phyloP scores from a whole-genome alignment of 2,329 filamentous ascomycete species.

The Phaeophleospora eucalypticola region DNA sequence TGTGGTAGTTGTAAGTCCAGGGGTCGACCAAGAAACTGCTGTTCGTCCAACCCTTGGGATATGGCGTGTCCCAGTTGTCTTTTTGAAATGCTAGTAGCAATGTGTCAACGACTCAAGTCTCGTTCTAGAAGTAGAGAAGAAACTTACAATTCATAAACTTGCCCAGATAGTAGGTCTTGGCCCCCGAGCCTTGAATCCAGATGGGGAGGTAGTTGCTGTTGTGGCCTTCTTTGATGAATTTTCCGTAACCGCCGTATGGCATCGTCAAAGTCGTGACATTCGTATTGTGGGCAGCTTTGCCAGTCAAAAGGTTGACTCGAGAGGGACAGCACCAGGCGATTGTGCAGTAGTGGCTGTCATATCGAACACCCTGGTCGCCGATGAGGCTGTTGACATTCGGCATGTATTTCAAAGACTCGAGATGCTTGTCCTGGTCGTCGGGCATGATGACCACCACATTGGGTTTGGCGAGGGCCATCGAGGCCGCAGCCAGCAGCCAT shows the following conservation, averaged over 20 bases:
- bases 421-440: conserved; percentile 58
- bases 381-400: conserved; percentile 54
- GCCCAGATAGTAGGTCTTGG: conserved; percentile 66
- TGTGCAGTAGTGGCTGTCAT: conserved; percentile 22
- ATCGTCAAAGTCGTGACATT: conserved; percentile 58
- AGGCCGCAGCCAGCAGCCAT: background rate
- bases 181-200: conserved; percentile 62
- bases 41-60: conserved; percentile 59
- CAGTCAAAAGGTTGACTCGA: background rate
- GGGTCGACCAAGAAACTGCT: conserved; percentile 51
- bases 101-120: background rate
- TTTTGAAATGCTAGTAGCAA: conserved; percentile 48
- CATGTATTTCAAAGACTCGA: conserved; percentile 57
- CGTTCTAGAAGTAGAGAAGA: background rate
- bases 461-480: background rate
- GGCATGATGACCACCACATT: conserved; percentile 64
- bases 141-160: conserved; percentile 55
- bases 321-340: conserved; percentile 1
- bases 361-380: conserved; percentile 53
- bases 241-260: conserved; percentile 59
- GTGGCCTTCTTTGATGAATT: conserved; percentile 60
- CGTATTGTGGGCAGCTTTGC: conserved; percentile 59
- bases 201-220: conserved; percentile 64
- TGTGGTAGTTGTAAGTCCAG: conserved; percentile 62
- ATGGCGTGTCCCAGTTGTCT: conserved; percentile 49